Evolutionary conservation across 371 early-diverging fungal species (phyloP), one percentile per base, ranked within the genome.

Genomic region (Mortierella sp.): DNA sequence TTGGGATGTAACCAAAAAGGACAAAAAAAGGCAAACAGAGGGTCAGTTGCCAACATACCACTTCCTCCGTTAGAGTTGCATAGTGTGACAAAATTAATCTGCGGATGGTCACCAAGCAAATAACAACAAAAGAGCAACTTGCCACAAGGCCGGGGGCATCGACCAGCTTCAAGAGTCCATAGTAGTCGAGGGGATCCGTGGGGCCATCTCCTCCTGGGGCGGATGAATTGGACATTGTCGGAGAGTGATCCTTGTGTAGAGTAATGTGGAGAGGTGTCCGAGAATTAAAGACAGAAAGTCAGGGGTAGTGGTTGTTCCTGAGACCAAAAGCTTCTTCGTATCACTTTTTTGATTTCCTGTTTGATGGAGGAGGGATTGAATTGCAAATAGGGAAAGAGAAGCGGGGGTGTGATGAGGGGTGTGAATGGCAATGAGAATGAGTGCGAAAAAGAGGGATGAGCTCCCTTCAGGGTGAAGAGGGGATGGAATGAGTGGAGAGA

Each of bases 141-240:
- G 66, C 83, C 53, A 78, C 64, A 44, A 75, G 31, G 37, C 78
- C 78, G 13, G 83, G 83, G 5, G 83, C 83, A 71, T 82, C 75
- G 16, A 69, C 79, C 67, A 82, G 50, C 66, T 82, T 71, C 39
- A 82, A 41, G 14, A 82, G 66, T 1, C 73, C 65, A 66, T 82
- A 82, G 70, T 82, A 82, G 3, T 82, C 78, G 43, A 82, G 63
- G 29, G 83, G 83, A 72, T 82, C 83, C 78, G 73, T 66, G 39
- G 48, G 3, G 16, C 24, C 50, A 7, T 31, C 55, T 9, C 31
- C 58, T 6, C 19, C 58, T 1, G 58, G 34, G 8, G 8, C 19
- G 19, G 58, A 31, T 7, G 58, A 58, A 34, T 58, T 58, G 5
- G 58, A 58, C 58, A 58, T 58, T 58, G 58, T 58, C 58, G 58